Evolutionary conservation across 2,329 filamentous ascomycete species (phyloP).

Genomic region (Boeremia exigua): DNA sequence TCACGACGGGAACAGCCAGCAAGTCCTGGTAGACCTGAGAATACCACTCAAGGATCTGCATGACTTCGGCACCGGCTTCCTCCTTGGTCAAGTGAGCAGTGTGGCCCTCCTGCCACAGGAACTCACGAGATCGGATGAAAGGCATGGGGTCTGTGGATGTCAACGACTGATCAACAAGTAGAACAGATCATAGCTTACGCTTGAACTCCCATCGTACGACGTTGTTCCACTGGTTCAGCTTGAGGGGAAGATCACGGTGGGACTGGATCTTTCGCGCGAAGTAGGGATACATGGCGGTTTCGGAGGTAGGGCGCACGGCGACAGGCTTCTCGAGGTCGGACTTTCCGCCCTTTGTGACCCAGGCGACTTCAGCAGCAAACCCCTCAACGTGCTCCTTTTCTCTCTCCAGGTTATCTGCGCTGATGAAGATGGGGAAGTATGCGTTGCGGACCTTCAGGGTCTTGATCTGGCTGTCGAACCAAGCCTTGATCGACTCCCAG

Average conservation of each 20-base stretch:
- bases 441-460: conserved; percentile 91
- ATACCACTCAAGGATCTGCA: conserved; percentile 93
- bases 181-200: conserved; percentile 46
- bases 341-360: conserved; percentile 89
- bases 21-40: conserved; percentile 91
- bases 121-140: conserved; percentile 87
- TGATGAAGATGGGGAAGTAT: conserved; percentile 93
- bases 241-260: conserved; percentile 91
- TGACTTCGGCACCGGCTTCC: conserved; percentile 81
- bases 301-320: conserved; percentile 71
- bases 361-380: conserved; percentile 90
- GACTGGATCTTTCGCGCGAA: conserved; percentile 97
- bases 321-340: conserved; percentile 86
- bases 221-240: conserved; percentile 98
- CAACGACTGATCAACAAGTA: conserved; percentile 46
- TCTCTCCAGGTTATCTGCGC: conserved; percentile 76
- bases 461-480: conserved; percentile 75
- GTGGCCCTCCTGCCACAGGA: conserved; percentile 98
- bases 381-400: conserved; percentile 98
- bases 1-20: conserved; percentile 91
- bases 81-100: conserved; percentile 87
- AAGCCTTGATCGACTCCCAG: conserved; percentile 69
- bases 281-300: conserved; percentile 93
- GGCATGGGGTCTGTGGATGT: conserved; percentile 59
- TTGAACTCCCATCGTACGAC: conserved; percentile 97